Evolutionary conservation across 257 asterid genomes (phyloP).

Genomic region (Gynochthodes officinalis): DNA sequence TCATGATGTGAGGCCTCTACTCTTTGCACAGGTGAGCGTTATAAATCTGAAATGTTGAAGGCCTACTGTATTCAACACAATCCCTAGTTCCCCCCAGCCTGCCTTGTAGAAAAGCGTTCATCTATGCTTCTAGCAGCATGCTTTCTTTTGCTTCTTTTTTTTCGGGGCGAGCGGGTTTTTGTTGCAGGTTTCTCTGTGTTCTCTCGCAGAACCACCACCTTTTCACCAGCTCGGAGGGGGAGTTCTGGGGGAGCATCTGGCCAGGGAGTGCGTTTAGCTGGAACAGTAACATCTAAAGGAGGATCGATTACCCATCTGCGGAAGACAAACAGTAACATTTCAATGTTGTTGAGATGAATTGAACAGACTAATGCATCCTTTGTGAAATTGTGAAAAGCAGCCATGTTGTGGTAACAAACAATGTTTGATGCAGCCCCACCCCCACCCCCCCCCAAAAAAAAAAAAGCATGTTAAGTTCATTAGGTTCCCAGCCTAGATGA

Average conservation of each 20-base stretch:
- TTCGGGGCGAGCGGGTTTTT: conserved; percentile 60
- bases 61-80: not conserved
- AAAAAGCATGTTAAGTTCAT: not conserved
- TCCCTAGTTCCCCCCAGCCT: conserved; percentile 41
- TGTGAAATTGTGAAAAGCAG: not conserved
- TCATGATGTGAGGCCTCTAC: conserved; percentile 23
- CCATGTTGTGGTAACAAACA: not conserved
- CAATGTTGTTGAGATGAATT: not conserved
- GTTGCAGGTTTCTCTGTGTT: conserved; percentile 47
- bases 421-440: not conserved
- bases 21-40: conserved; percentile 13
- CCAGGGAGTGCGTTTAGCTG: conserved; percentile 96
- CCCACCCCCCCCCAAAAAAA: too few species aligned
- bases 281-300: conserved; percentile 77
- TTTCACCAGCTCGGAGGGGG: conserved; percentile 61
- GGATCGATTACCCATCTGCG: conserved; percentile 92
- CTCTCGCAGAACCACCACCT: conserved; percentile 38
- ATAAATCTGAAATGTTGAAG: conserved; percentile 14
- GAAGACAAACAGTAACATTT: not conserved
- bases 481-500: not conserved
- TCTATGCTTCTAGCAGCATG: conserved; percentile 48
- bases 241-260: conserved; percentile 94
- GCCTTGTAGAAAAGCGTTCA: conserved; percentile 43
- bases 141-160: conserved; percentile 62
- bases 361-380: not conserved